phyloP scores from a whole-genome alignment of 192 early-diverging fungal genomes.

The Coemansia nantahalensis region DNA sequence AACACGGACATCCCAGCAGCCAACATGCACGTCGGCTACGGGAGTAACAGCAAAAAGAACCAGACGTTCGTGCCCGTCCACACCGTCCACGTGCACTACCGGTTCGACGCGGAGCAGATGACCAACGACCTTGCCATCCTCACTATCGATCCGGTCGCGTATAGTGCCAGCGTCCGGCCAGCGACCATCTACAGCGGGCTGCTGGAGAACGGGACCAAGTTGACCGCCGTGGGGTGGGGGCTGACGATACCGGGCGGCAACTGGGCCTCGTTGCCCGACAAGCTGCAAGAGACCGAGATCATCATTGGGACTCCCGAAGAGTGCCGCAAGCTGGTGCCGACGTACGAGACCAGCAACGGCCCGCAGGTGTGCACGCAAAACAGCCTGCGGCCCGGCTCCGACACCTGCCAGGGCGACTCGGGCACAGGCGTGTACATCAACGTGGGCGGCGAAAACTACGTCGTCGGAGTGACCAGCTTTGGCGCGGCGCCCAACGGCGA shows the following conservation, averaged over 20 bases:
- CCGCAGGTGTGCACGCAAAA: slow-evolving; percentile 51
- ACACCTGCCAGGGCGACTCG: slow-evolving; percentile 51
- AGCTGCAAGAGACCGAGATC: slow-evolving; percentile 25
- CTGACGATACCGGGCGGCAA: slow-evolving; percentile 9
- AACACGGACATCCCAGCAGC: background rate
- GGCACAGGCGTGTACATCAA: slow-evolving; percentile 36
- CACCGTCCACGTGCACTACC: slow-evolving; percentile 13
- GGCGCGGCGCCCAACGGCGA: slow-evolving; percentile 30
- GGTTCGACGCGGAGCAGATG: slow-evolving; percentile 15
- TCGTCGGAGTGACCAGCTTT: slow-evolving; percentile 48
- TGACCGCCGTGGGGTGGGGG: slow-evolving; percentile 44
- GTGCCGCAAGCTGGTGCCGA: slow-evolving; percentile 26
- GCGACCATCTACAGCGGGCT: slow-evolving; percentile 25
- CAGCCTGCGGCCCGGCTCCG: slow-evolving; percentile 25
- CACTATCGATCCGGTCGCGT: slow-evolving; percentile 4
- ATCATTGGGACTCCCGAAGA: slow-evolving; percentile 15
- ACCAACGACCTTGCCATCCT: slow-evolving; percentile 30
- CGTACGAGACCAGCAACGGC: slow-evolving; percentile 36
- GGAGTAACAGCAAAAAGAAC: slow-evolving; percentile 9
- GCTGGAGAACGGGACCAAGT: slow-evolving; percentile 6
- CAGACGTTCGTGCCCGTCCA: slow-evolving; percentile 8
- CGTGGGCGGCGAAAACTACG: slow-evolving; percentile 7
- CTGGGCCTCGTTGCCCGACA: slow-evolving; percentile 13
- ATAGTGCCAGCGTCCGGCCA: background rate
- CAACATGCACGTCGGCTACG: slow-evolving; percentile 19